Percentiles rank a stretch among this genome's conserved stretches.
Evolutionary conservation across 1,284 basidiomycete species (phyloP).

Genomic region (Ustilago trichophora): DNA sequence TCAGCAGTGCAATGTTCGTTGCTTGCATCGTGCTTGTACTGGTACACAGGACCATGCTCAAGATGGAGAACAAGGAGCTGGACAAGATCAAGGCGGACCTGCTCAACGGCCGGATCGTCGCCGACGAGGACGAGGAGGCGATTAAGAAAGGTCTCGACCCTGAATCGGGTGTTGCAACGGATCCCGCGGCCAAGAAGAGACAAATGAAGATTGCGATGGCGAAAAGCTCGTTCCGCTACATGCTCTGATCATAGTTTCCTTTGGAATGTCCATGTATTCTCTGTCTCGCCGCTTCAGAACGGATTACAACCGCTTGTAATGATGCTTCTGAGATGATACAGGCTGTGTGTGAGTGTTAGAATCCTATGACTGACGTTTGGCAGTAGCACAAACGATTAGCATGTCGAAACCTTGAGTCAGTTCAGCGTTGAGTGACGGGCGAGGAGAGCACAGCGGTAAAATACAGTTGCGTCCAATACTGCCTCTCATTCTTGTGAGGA

Average conservation of each 20-base stretch:
- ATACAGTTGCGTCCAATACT: too few species aligned
- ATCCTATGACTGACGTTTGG: too few species aligned
- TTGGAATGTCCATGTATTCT: too few species aligned
- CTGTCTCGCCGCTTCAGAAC: too few species aligned
- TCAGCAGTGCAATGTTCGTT: constrained; percentile 38
- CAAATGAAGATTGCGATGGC: constrained; percentile 32
- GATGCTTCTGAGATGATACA: too few species aligned
- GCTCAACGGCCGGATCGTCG: neutral
- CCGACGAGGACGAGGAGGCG: neutral
- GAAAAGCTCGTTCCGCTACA: constrained; percentile 43
- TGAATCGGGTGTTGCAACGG: neutral
- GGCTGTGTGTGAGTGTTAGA: too few species aligned
- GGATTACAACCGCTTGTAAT: too few species aligned
- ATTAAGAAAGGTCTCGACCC: constrained; percentile 8
- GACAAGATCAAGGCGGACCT: constrained; percentile 22
- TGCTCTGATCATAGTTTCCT: constrained; percentile 35
- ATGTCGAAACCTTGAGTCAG: too few species aligned
- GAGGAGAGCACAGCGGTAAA: too few species aligned
- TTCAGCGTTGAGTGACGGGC: too few species aligned
- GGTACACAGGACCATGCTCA: constrained; percentile 41
- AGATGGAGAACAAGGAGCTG: constrained; percentile 39
- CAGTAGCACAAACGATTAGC: too few species aligned
- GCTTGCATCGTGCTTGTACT: constrained; percentile 43
- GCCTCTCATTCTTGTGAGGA: too few species aligned
- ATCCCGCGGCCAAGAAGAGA: constrained; percentile 16